Evolutionary conservation across 1,284 basidiomycete genomes (phyloP), one percentile per base, ranked within the genome.

Genomic region (Trichosporon asahii): DNA sequence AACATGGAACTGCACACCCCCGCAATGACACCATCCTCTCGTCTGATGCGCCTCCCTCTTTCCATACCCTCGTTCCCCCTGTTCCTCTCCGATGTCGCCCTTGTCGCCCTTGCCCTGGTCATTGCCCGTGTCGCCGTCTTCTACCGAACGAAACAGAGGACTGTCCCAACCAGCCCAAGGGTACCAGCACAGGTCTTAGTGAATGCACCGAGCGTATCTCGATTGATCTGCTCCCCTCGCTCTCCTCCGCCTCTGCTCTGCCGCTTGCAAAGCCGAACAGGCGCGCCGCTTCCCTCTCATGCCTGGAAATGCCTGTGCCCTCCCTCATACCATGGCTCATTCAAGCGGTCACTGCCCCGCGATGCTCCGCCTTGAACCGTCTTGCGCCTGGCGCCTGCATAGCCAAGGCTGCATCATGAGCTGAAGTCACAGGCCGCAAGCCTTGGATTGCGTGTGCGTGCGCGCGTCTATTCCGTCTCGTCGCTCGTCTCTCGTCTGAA

Each of bases 371-470:
- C 27, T 31, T 31, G 23, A n/a, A 6, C 27, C 27, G 15, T 9
- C 27, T n/a, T 31, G 29, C 27, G 18, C 57, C 27, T 61, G 57
- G 7, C 18, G 27, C 27, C 57, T 31, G 27, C 27, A 5, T 29
- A 3, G 11, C 53, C 5, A 31, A n/a, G n/a, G n/a, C n/a, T 31
- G 31, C 31, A 31, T 31, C 31, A 31, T 8, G 8, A 31, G 3
- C 31, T 31, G 4, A 8, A 9, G 31, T 33, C 31, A 33, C 31
- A 33, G 31, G 31, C 11, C 31, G 31, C 31, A 33, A 33, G 14
- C 55, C 55, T 31, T 60, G 57, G 27, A 53, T 18, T 61, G 57
- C 29, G 57, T 31, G 57, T 61, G 57, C 29, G 57, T 61, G 57
- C 57, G 57, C 18, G 57, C 18, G 57, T 31, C 15, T 60, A 18